Conservation (phyloP, 1,284 basidiomycete genomes). For the Heterobasidion irregulare region DNA sequence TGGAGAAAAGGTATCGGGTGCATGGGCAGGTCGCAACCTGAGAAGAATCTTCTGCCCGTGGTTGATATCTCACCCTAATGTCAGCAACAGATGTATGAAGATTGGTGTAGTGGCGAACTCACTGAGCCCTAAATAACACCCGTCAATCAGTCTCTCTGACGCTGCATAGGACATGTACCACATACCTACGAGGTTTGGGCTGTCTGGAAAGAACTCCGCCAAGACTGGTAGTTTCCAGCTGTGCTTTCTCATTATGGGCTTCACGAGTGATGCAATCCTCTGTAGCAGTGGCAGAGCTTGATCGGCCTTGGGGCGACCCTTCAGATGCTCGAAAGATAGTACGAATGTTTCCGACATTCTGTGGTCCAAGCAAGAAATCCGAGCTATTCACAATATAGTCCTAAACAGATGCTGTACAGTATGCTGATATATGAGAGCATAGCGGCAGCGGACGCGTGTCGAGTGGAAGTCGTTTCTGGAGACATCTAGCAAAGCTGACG, state of each 20-base stretch:
- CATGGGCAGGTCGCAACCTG: constrained; percentile 62
- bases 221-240: constrained; percentile 76
- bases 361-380: neutral
- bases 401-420: no score
- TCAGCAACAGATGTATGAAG: neutral
- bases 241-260: constrained; percentile 84
- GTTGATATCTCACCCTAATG: constrained; percentile 52
- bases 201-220: constrained; percentile 79
- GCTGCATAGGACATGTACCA: neutral
- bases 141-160: neutral
- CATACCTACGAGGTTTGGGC: constrained; percentile 67
- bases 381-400: neutral
- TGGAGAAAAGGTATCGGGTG: constrained; percentile 67
- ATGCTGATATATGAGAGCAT: no score
- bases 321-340: constrained; percentile 60
- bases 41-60: constrained; percentile 74
- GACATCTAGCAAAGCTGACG: no score
- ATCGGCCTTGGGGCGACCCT: constrained; percentile 50
- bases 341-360: constrained; percentile 44
- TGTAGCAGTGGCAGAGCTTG: constrained; percentile 60
- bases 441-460: no score
- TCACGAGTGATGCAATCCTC: constrained; percentile 72
- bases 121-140: constrained; percentile 21
- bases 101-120: constrained; percentile 20
- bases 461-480: no score